phyloP scores from a whole-genome alignment of 139 green algal species.

The Picochlorum sp. region DNA sequence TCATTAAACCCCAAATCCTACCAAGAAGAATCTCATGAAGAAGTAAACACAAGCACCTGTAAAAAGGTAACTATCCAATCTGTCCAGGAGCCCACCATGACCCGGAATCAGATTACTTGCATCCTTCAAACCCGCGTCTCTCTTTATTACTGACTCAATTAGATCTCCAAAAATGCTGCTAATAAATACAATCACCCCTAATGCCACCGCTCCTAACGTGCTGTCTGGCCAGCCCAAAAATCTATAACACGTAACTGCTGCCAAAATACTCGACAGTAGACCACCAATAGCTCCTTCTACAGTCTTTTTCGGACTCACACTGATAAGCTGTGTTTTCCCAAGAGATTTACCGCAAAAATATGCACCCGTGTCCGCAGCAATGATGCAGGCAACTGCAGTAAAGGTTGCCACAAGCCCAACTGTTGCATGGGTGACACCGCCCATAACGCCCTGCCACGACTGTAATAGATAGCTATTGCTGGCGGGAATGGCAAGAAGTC shows the following conservation, averaged over 20 bases:
- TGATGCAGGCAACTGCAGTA: constrained; percentile 61
- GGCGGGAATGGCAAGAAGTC: constrained; percentile 46
- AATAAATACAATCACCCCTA: constrained; percentile 62
- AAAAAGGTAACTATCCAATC: constrained; percentile 97
- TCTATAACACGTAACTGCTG: constrained; percentile 38
- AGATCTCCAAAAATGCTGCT: constrained; percentile 91
- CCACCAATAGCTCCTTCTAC: constrained; percentile 82
- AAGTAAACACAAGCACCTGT: constrained; percentile 79
- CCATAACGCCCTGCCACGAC: constrained; percentile 30
- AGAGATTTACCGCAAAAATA: constrained; percentile 76
- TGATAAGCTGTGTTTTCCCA: constrained; percentile 66
- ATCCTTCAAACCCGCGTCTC: constrained; percentile 94
- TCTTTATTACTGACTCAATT: constrained; percentile 97
- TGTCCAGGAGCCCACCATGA: constrained; percentile 91
- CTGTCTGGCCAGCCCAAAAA: constrained; percentile 35
- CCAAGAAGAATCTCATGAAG: constrained; percentile 31
- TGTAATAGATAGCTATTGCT: constrained; percentile 25
- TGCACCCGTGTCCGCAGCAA: constrained; percentile 80
- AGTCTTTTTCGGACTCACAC: constrained; percentile 90
- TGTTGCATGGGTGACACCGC: constrained; percentile 45
- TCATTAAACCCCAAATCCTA: constrained; percentile 19
- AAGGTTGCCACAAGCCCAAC: constrained; percentile 78
- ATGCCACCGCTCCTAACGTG: constrained; percentile 10
- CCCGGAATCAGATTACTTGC: constrained; percentile 90
- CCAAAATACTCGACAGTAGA: constrained; percentile 43